A percentile compares a stretch with the other conserved stretches of the same genome.
These are phyloP conservation scores for Tetracentron sinense DNA, from an alignment of 164 flowering plant genomes.

Conservation along the genomic window DNA sequence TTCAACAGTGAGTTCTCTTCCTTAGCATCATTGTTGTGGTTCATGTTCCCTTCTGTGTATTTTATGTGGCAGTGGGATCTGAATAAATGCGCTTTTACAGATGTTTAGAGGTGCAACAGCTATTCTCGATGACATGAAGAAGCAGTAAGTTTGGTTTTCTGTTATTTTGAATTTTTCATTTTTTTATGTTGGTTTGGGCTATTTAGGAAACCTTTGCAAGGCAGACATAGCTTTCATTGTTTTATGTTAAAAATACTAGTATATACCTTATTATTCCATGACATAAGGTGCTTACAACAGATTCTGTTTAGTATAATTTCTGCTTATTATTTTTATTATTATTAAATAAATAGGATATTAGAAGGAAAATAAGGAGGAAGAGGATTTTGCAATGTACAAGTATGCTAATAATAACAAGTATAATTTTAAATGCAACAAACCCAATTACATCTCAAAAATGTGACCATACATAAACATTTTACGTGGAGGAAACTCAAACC, in stretches of 20 bases:
- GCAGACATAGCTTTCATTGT: no score
- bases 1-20: conserved; percentile 62
- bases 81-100: conserved; percentile 38
- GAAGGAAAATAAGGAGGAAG: no score
- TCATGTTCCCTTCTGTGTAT: conserved; percentile 4
- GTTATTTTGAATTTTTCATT: background rate
- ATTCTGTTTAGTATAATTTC: background rate
- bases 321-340: background rate
- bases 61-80: conserved; percentile 5
- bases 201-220: background rate
- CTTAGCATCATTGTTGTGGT: background rate
- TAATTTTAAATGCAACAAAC: no score
- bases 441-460: no score
- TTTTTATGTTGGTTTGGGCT: background rate
- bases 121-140: conserved; percentile 74
- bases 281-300: background rate
- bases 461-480: no score
- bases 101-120: conserved; percentile 84
- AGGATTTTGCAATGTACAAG: no score
- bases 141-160: conserved; percentile 42
- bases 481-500: no score
- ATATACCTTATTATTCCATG: background rate
- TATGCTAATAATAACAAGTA: no score
- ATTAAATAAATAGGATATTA: no score
- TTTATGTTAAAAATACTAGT: background rate